Evolutionary conservation across 345 rosid genomes (phyloP).

Genomic region (Acer campestre): DNA sequence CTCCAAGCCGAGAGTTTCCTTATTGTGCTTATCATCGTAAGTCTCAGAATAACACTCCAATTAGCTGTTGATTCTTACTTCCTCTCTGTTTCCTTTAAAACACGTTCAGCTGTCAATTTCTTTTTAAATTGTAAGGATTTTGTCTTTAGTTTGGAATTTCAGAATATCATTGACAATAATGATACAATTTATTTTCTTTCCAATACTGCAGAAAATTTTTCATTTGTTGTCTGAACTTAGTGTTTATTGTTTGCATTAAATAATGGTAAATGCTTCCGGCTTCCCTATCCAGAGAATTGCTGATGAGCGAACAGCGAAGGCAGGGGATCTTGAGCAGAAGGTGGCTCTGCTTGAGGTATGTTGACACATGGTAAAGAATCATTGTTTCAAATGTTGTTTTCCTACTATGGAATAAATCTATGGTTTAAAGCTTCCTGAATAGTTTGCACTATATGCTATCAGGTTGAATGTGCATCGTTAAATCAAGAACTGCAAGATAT

Average conservation of each 20-base stretch:
- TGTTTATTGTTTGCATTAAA: slow-evolving; percentile 7
- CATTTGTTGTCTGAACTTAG: neutral
- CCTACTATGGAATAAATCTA: neutral
- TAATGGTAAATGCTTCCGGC: slow-evolving; percentile 6
- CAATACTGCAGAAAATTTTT: neutral
- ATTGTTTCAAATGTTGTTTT: slow-evolving; percentile 16
- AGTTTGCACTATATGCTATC: slow-evolving; percentile 29
- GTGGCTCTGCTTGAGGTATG: slow-evolving; percentile 90
- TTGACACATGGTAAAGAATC: slow-evolving; percentile 16
- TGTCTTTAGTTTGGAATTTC: slow-evolving; percentile 1
- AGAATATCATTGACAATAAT: slow-evolving; percentile 6
- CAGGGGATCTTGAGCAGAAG: slow-evolving; percentile 91
- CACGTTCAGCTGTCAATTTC: neutral
- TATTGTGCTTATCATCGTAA: neutral
- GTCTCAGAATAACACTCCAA: slow-evolving; percentile 4
- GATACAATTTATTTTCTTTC: slow-evolving; percentile 14
- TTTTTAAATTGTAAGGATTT: neutral
- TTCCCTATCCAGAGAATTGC: slow-evolving; percentile 63
- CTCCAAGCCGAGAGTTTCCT: neutral
- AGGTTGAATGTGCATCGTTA: slow-evolving; percentile 86
- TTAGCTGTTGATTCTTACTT: neutral
- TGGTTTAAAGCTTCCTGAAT: slow-evolving; percentile 20
- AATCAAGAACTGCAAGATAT: slow-evolving; percentile 96
- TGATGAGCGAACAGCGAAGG: slow-evolving; percentile 90
- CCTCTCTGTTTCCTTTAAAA: neutral